Percentiles rank a stretch among this genome's conserved stretches.
Evolutionary conservation across 768 basidiomycete species (phyloP).

Genomic region (Calvatia gigantea): DNA sequence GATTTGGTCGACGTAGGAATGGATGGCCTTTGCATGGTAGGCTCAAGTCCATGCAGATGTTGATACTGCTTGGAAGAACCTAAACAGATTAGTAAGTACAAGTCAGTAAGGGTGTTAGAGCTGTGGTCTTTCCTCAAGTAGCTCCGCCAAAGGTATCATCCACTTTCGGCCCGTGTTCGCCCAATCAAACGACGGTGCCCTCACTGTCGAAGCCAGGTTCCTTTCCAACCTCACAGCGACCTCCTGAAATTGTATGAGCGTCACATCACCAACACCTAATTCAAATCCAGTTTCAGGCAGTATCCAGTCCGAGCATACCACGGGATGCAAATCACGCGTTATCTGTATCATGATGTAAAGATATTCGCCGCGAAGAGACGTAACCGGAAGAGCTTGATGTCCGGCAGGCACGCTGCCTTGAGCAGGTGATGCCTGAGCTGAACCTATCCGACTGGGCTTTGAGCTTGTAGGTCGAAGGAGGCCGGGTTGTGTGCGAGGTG

Average conservation of each 20-base stretch:
- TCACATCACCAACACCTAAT: conserved; percentile 81
- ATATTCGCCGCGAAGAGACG: conserved; percentile 88
- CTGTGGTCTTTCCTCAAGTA: conserved; percentile 59
- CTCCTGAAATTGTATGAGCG: conserved; percentile 71
- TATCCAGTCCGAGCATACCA: conserved; percentile 72
- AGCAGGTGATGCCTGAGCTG: conserved; percentile 66
- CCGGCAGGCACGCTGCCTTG: conserved; percentile 45
- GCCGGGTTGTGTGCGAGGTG: conserved; percentile 36
- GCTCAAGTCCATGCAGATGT: conserved; percentile 81
- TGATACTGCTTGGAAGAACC: conserved; percentile 59
- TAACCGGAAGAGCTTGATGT: conserved; percentile 70
- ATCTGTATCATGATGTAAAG: conserved; percentile 86
- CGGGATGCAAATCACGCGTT: conserved; percentile 88
- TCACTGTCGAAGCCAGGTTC: conserved; percentile 25
- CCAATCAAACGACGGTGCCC: conserved; percentile 10
- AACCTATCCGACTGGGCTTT: conserved; percentile 44
- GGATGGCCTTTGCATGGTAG: conserved; percentile 51
- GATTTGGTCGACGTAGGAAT: conserved; percentile 53
- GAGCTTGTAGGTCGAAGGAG: conserved; percentile 34
- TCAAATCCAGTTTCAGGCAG: conserved; percentile 74
- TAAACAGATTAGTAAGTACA: conserved; percentile 23
- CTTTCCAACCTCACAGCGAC: conserved; percentile 55
- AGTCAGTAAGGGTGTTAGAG: conserved; percentile 6
- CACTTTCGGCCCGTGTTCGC: conserved; percentile 16
- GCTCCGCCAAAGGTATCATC: conserved; percentile 73